Base-by-base conservation (phyloP, 352 stramenopile species). In the Pythium dissotocum region DNA sequence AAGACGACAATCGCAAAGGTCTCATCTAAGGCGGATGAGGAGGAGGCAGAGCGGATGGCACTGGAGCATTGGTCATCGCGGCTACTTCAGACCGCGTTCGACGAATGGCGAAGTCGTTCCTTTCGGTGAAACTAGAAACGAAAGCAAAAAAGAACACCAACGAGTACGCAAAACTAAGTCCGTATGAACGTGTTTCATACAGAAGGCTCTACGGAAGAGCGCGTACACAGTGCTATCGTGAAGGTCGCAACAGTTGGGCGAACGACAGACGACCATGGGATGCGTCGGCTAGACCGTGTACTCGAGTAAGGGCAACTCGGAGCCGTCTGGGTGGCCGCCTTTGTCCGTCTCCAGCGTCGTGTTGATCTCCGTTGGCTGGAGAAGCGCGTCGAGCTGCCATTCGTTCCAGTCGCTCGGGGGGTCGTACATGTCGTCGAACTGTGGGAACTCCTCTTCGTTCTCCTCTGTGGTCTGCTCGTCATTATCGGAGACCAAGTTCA, bases 371-470 rank as follows among this genome's bases (percentile, higher is more conserved):
- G 38, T 44, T 30, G 66, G 66, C 60, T 72, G 66, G 32, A 72
- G 55, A 24, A 72, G 36, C 6, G 67, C 66, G 24, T 68, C 66
- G 6, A 72, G 38, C 60, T 72, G 66, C 66, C 66, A 72, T 24
- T 54, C 66, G 54, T 72, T 72, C 66, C 66, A 72, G 21, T 60
- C 54, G 42, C 16, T 55, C 48, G 56, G 56, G 7, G 44, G 33
- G 21, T 61, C 56, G 51, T 65, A 65, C 64, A 61, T 61, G 32
- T 18, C 52, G 53, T 68, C 59, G 28, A 64, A 64, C 16, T 52
- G 30, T 2, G 59, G 59, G 44, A 68, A 28, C 2, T 61, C 58
- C 8, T 38, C 16, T 9, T 68, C 54, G 8, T 68, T 55, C 16
- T 61, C 65, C 10, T 59, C 55, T 21, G 13, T 58, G 2, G 18